Evolutionary conservation across 306 rosid genomes (phyloP), one percentile per base, ranked within the genome.

Genomic region (Castanea crenata): DNA sequence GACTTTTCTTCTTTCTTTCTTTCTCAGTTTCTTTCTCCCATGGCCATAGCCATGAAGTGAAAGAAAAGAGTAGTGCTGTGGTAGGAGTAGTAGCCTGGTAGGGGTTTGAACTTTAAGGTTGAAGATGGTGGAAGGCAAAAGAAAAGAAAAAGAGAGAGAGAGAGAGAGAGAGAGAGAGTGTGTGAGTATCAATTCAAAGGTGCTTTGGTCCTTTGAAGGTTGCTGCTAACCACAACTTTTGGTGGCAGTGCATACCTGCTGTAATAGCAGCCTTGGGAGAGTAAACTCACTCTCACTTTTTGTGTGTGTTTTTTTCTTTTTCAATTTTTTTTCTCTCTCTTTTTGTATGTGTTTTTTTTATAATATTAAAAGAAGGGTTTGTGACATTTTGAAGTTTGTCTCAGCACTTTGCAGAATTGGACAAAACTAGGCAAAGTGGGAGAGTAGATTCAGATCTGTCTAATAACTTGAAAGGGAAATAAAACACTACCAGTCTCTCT

Each of bases 391-490:
- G 13, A 27, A 65, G 57, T 73, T 74, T 80, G 71, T 65, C 71
- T 58, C 15, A 69, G 69, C 74, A 59, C 77, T 67, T 68, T 74
- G 74, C 80, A 31, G 75, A 81, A 74, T 20, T 76, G 78, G 80
- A 74, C 88, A 81, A 81, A 41, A 69, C 58, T 32, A 59, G 86
- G 75, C 29, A 32, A 8, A 75, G 68, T 77, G 64, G 73, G 84
- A 77, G 71, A 15, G 41, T 44, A 10, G 68, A 54, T 80, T 84
- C 82, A 76, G 75, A 76, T 73, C 75, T 58, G 71, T 68, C 71
- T 64, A 1, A 46, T 13, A 21, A 15, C 54, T 52, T 6, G 61
- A 55, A 54, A 46, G 54, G 82, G 77, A 29, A 72, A 59, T 55
- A 23, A 29, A 29, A 15, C 15, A 27, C n/a, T 18, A 13, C 18